Conservation (phyloP, 1,139 yeast species). For the Pichia cactophila region DNA sequence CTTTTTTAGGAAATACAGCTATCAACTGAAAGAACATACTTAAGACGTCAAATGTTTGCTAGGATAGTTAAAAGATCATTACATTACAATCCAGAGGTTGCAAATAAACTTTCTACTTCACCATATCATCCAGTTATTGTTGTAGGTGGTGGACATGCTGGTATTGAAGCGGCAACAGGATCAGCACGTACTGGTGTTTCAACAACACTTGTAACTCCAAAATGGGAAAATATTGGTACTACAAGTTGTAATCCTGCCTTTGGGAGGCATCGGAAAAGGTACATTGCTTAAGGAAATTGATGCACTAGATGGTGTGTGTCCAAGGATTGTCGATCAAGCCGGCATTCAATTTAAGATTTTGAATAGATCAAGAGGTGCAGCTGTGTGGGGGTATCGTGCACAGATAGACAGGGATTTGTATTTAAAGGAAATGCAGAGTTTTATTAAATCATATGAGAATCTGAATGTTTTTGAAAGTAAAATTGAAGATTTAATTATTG, state of each 20-base stretch:
- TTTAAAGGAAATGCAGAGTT: constrained; percentile 69
- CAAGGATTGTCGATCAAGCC: constrained; percentile 78
- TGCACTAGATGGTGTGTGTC: constrained; percentile 90
- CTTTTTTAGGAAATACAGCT: not conserved
- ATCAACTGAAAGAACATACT: not conserved
- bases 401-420: constrained; percentile 87
- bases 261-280: constrained; percentile 99
- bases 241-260: constrained; percentile 94
- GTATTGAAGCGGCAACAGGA: constrained; percentile 95
- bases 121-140: constrained; percentile 64
- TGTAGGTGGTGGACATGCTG: constrained; percentile 98
- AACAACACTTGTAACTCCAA: constrained; percentile 77
- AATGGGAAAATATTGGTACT: constrained; percentile 69
- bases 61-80: constrained; percentile 9
- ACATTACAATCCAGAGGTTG: constrained; percentile 35
- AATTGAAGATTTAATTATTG: constrained; percentile 80
- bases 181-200: constrained; percentile 75
- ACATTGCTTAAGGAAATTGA: constrained; percentile 87
- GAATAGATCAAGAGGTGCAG: constrained; percentile 87
- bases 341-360: constrained; percentile 88
- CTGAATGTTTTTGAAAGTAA: constrained; percentile 61
- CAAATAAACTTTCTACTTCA: constrained; percentile 28
- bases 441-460: constrained; percentile 49
- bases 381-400: constrained; percentile 98
- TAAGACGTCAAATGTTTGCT: not conserved